phyloP scores from a whole-genome alignment of 768 basidiomycete species.

The Nidularia pulvinata region DNA sequence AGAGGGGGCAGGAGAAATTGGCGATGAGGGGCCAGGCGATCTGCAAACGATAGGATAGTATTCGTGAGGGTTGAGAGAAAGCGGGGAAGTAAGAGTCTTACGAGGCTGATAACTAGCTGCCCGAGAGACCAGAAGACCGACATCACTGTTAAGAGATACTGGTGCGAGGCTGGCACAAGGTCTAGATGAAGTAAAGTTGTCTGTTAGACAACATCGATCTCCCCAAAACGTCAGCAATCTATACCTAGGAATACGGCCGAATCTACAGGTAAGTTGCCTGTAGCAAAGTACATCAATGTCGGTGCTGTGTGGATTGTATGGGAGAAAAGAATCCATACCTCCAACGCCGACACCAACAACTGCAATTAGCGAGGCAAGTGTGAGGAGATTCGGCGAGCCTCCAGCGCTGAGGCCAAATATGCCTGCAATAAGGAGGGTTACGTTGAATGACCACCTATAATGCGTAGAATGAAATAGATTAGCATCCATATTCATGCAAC shows the following conservation, averaged over 20 bases:
- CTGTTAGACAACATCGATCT: background rate
- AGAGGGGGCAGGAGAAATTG: constrained; percentile 59
- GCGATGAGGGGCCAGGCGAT: constrained; percentile 75
- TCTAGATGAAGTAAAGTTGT: constrained; percentile 32
- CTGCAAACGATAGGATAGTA: background rate
- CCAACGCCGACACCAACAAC: constrained; percentile 71
- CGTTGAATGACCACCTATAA: constrained; percentile 59
- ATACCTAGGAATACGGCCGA: constrained; percentile 73
- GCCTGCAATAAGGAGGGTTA: constrained; percentile 68
- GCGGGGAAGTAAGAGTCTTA: constrained; percentile 6
- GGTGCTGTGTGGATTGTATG: too few relatives aligned
- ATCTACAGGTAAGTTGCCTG: constrained; percentile 70
- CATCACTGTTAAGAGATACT: constrained; percentile 71
- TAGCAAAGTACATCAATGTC: too few relatives aligned
- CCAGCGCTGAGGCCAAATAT: constrained; percentile 68
- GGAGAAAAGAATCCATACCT: too few relatives aligned
- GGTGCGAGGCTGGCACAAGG: constrained; percentile 67
- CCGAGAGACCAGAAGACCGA: constrained; percentile 86
- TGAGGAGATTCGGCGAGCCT: constrained; percentile 49
- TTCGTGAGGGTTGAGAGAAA: background rate
- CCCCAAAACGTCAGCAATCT: background rate
- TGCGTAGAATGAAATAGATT: background rate
- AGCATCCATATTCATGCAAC: background rate
- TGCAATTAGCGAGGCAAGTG: constrained; percentile 51
- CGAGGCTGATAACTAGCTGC: constrained; percentile 55